Evolutionary conservation across 345 rosid genomes (phyloP).

Genomic region (Ceriops zippeliana): DNA sequence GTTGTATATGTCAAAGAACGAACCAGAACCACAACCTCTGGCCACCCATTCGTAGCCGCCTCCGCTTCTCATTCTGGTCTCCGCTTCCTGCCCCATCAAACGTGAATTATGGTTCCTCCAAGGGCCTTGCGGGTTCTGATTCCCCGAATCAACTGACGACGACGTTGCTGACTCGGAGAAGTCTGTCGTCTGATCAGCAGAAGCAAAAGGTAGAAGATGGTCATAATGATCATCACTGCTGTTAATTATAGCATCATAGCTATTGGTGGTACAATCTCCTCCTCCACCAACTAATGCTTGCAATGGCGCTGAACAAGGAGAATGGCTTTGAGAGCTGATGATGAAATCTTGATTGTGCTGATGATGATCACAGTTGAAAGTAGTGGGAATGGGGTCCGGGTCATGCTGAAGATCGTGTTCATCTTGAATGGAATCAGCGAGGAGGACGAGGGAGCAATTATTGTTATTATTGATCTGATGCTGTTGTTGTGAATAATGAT

Average conservation of each 20-base stretch:
- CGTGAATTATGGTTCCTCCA: not conserved
- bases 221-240: not conserved
- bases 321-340: slow-evolving; percentile 5
- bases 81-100: not conserved
- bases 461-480: slow-evolving; percentile 9
- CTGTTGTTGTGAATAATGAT: not conserved
- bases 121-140: not conserved
- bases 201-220: slow-evolving; percentile 61
- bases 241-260: not conserved
- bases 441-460: slow-evolving; percentile 5
- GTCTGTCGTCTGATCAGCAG: slow-evolving; percentile 14
- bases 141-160: slow-evolving; percentile 1
- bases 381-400: slow-evolving; percentile 11
- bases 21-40: not conserved
- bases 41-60: slow-evolving; percentile 8
- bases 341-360: too few species aligned
- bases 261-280: not conserved
- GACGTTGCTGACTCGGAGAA: slow-evolving; percentile 3
- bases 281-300: not conserved
- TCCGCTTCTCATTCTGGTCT: slow-evolving; percentile 8
- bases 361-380: slow-evolving; percentile 19
- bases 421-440: too few species aligned
- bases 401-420: not conserved
- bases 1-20: not conserved
- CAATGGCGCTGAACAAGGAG: not conserved